Percentiles rank a stretch among this genome's conserved stretches.
phyloP scores from a whole-genome alignment of 164 flowering plant species.

The Sedum album region DNA sequence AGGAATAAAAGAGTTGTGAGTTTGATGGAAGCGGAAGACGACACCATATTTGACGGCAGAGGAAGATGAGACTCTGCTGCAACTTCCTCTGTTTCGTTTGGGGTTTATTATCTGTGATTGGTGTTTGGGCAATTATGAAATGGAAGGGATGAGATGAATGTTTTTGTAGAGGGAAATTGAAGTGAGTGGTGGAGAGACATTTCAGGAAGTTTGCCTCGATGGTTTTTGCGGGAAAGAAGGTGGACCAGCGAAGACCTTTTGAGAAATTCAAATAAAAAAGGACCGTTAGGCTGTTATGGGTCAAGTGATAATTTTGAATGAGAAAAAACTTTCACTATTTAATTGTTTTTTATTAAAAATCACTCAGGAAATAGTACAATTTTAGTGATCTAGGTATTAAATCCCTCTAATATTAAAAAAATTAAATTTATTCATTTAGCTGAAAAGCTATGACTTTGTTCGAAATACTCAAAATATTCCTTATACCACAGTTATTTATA shows the following conservation, averaged over 20 bases:
- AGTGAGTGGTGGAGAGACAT: not conserved
- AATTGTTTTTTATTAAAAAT: too few relatives aligned
- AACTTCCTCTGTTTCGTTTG: not conserved
- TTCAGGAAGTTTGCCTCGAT: not conserved
- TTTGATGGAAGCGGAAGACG: not conserved
- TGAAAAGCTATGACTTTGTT: too few relatives aligned
- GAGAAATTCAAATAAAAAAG: too few relatives aligned
- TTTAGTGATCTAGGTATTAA: too few relatives aligned
- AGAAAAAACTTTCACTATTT: too few relatives aligned
- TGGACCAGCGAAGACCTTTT: constrained; percentile 3
- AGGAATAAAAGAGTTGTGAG: not conserved
- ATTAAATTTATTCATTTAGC: too few relatives aligned
- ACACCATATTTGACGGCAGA: not conserved
- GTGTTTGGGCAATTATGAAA: not conserved
- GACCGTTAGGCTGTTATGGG: too few relatives aligned
- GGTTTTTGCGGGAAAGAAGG: constrained; percentile 5
- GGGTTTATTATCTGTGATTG: not conserved
- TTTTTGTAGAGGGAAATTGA: constrained; percentile 1
- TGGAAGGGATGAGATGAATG: constrained; percentile 29
- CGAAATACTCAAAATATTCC: too few relatives aligned
- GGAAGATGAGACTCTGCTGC: not conserved
- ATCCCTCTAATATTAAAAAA: too few relatives aligned
- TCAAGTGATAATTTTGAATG: too few relatives aligned
- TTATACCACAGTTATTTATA: too few relatives aligned
- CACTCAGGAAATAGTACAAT: too few relatives aligned